Evolutionary conservation across 257 asterid species (phyloP).

Genomic region (Marsdenia floribunda): DNA sequence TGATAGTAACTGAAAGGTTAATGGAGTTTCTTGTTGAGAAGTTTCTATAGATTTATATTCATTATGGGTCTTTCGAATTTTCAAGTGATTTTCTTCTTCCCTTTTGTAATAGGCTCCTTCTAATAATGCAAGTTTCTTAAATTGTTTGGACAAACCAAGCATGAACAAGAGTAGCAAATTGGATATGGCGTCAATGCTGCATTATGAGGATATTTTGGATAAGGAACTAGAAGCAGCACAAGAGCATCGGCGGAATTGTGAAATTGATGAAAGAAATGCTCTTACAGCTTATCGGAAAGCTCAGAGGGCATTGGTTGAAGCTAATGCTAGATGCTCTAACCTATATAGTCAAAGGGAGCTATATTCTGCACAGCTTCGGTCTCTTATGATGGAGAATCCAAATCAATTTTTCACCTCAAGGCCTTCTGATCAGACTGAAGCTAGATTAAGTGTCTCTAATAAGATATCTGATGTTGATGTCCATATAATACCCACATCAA

Average conservation of each 20-base stretch:
- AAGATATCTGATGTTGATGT: slow-evolving; percentile 20
- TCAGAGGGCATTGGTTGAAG: slow-evolving; percentile 44
- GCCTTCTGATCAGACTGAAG: slow-evolving; percentile 19
- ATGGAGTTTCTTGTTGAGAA: neutral
- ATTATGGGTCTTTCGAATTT: neutral
- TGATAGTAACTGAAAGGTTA: slow-evolving; percentile 14
- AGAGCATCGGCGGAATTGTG: slow-evolving; percentile 42
- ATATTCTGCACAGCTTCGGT: slow-evolving; percentile 42
- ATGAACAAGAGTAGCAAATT: slow-evolving; percentile 17
- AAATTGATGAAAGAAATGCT: slow-evolving; percentile 42
- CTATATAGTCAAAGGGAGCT: slow-evolving; percentile 42
- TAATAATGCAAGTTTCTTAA: slow-evolving; percentile 15
- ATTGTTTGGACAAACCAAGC: slow-evolving; percentile 26
- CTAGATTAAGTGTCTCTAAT: slow-evolving; percentile 20
- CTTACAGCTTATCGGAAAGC: slow-evolving; percentile 42
- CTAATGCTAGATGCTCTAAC: slow-evolving; percentile 42
- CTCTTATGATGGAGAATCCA: slow-evolving; percentile 44
- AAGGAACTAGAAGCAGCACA: slow-evolving; percentile 49
- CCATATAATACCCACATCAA: slow-evolving; percentile 25
- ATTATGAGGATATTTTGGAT: slow-evolving; percentile 40
- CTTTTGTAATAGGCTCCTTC: slow-evolving; percentile 15
- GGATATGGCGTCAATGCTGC: slow-evolving; percentile 31
- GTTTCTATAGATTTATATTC: neutral
- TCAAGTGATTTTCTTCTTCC: slow-evolving; percentile 8
- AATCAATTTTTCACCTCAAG: slow-evolving; percentile 25